These are phyloP conservation scores for Geoglossum cookeanum DNA, from an alignment of 2,329 filamentous ascomycete genomes.

Conservation along the genomic window DNA sequence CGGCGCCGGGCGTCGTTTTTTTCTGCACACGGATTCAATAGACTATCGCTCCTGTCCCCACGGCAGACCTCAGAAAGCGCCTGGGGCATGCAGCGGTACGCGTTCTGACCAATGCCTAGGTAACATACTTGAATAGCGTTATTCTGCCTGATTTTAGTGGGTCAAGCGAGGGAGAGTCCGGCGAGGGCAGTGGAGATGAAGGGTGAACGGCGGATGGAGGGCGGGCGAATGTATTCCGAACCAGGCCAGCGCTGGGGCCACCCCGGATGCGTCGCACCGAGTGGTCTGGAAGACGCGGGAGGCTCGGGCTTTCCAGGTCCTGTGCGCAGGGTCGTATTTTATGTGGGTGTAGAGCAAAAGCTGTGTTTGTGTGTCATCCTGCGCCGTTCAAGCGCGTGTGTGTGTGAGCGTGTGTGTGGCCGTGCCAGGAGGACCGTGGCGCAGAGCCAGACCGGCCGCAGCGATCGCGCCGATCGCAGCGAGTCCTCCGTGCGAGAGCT, in stretches of 20 bases:
- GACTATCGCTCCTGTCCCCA: not conserved
- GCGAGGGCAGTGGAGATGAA: not conserved
- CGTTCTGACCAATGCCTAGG: conserved; percentile 22
- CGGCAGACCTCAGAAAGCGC: not conserved
- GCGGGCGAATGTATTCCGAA: not conserved
- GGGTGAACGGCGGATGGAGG: not conserved
- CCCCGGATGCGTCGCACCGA: not conserved
- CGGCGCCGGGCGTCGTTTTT: not conserved
- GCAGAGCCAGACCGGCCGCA: not conserved
- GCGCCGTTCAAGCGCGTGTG: not conserved
- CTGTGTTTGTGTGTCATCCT: not conserved
- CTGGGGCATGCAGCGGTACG: not conserved
- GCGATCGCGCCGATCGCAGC: too few relatives aligned
- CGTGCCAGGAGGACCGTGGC: not conserved
- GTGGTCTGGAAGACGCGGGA: not conserved
- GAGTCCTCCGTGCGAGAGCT: not conserved
- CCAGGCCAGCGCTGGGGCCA: not conserved
- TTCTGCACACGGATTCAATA: not conserved
- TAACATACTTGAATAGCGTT: conserved; percentile 51
- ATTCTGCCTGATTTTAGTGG: conserved; percentile 45
- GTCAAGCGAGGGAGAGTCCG: conserved; percentile 21
- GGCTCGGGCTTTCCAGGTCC: not conserved
- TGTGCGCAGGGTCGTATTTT: not conserved
- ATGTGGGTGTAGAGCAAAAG: not conserved
- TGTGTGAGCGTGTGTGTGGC: not conserved